Evolutionary conservation across 768 basidiomycete genomes (phyloP).

Genomic region (Serendipita sp.): DNA sequence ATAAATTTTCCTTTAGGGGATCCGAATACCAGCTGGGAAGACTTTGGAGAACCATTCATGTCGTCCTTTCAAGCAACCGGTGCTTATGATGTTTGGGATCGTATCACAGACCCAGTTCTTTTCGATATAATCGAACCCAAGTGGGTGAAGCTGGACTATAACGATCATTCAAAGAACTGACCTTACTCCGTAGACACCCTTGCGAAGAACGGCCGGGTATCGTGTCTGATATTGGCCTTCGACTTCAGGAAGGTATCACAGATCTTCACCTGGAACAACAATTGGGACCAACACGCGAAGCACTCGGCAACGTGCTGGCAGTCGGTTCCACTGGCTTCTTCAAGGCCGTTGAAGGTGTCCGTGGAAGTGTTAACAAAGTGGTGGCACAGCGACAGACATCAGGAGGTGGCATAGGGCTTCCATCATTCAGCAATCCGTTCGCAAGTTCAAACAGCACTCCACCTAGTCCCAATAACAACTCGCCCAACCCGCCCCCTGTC

Average conservation of each 20-base stretch:
- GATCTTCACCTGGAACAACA: conserved; percentile 87
- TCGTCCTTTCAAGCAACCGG: conserved; percentile 74
- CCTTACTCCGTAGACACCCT: conserved; percentile 48
- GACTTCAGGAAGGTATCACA: conserved; percentile 84
- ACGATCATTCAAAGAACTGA: conserved; percentile 1
- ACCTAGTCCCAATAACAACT: not conserved
- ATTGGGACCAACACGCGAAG: conserved; percentile 84
- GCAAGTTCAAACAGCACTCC: not conserved
- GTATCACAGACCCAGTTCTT: conserved; percentile 74
- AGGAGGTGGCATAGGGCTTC: not conserved
- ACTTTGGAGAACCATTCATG: conserved; percentile 83
- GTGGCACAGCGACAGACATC: conserved; percentile 8
- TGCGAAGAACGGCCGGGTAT: conserved; percentile 82
- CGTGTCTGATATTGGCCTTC: conserved; percentile 79
- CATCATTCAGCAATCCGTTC: conserved; percentile 5
- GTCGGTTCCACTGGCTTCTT: conserved; percentile 67
- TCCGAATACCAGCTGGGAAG: conserved; percentile 22
- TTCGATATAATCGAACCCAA: conserved; percentile 93
- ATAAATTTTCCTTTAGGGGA: not conserved
- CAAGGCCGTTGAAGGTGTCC: conserved; percentile 80
- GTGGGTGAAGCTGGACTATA: conserved; percentile 24
- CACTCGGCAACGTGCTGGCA: conserved; percentile 57
- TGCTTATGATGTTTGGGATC: conserved; percentile 81
- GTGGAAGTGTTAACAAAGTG: conserved; percentile 25
- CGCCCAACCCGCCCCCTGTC: conserved; percentile 1